Conservation (phyloP, 768 basidiomycete genomes). For the Mycena vulgaris region DNA sequence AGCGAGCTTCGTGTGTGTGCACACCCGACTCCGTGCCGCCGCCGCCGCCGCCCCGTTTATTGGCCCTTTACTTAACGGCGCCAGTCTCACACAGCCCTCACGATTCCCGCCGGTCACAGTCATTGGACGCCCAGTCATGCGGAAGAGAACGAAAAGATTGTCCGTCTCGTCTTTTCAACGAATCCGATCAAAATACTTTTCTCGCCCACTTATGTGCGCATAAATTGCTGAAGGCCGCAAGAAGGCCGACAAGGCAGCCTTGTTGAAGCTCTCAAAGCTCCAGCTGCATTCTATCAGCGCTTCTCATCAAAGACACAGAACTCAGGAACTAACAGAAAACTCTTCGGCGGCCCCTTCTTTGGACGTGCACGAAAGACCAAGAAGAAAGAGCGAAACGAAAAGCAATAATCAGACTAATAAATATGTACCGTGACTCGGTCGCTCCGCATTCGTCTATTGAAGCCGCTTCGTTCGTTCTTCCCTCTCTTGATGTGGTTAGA, state of each 20-base stretch:
- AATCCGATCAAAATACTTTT: background rate
- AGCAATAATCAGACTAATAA: too few species aligned
- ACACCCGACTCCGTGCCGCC: background rate
- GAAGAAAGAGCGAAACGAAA: too few species aligned
- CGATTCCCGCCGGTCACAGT: background rate
- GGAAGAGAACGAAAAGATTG: background rate
- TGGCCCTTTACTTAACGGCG: too few species aligned
- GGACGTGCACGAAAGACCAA: too few species aligned
- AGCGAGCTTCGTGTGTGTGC: background rate
- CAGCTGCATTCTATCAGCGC: background rate
- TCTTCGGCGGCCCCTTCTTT: background rate
- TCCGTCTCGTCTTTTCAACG: background rate
- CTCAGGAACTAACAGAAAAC: background rate
- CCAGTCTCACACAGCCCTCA: background rate
- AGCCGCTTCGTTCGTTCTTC: too few species aligned
- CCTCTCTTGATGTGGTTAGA: too few species aligned
- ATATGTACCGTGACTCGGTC: too few species aligned
- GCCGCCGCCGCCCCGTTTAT: background rate
- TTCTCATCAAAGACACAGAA: background rate
- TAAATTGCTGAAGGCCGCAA: background rate
- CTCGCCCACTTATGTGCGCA: background rate
- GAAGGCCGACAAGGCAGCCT: constrained; percentile 1
- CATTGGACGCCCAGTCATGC: background rate
- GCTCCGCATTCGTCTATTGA: too few species aligned
- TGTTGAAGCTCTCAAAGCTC: background rate